A percentile compares a stretch with the other conserved stretches of the same genome.
Evolutionary conservation across 2,329 filamentous ascomycete genomes (phyloP).

Genomic region (Epicoccum sorghinum): DNA sequence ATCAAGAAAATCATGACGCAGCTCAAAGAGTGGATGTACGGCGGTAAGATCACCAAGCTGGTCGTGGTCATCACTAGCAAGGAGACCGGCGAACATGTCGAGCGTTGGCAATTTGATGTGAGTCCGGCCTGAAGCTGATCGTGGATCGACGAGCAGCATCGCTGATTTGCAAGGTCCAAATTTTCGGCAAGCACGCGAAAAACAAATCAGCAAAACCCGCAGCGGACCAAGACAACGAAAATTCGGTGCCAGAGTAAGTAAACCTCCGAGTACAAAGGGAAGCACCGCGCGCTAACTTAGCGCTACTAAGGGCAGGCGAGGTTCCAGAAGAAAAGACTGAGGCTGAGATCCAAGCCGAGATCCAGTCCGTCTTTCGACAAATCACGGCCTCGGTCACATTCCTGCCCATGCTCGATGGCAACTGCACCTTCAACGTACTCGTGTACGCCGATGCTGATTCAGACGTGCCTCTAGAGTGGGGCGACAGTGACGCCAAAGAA

Average conservation of each 20-base stretch:
- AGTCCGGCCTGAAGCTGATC: constrained; percentile 34
- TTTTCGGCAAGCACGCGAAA: constrained; percentile 60
- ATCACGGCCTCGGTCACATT: constrained; percentile 98
- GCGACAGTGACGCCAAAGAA: constrained; percentile 97
- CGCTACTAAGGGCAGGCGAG: constrained; percentile 32
- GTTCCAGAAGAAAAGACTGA: constrained; percentile 77
- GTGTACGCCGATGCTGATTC: constrained; percentile 97
- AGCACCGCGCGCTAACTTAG: constrained; percentile 26
- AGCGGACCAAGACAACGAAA: constrained; percentile 81
- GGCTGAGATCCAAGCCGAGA: constrained; percentile 91
- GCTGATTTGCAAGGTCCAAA: constrained; percentile 58
- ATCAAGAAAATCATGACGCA: constrained; percentile 99
- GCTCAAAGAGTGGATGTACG: constrained; percentile 96
- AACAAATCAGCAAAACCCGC: constrained; percentile 57
- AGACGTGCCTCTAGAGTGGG: constrained; percentile 97
- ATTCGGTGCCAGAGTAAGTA: constrained; percentile 62
- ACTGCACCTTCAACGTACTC: constrained; percentile 98
- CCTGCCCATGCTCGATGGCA: constrained; percentile 87
- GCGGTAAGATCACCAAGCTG: constrained; percentile 94
- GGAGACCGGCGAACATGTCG: constrained; percentile 93
- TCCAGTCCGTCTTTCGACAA: constrained; percentile 95
- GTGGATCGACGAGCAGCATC: constrained; percentile 30
- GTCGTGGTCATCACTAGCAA: constrained; percentile 97
- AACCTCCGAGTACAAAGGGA: background rate
- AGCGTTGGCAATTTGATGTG: constrained; percentile 98